Base-by-base conservation (phyloP, 1,284 basidiomycete genomes). In the Coniferiporia weirii region DNA sequence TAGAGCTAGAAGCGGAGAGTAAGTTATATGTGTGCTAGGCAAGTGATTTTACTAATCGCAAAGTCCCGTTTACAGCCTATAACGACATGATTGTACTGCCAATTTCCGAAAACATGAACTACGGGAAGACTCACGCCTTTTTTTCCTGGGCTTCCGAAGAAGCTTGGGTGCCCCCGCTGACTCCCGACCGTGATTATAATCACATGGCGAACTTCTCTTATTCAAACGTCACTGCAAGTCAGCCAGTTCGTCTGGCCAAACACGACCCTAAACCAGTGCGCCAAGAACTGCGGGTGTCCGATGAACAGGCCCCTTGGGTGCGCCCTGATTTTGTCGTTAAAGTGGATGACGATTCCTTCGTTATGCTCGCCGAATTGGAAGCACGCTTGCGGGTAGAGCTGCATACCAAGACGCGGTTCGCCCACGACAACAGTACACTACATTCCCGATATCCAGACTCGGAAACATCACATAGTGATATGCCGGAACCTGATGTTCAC, bases 1-100 rank as follows among this genome's bases (percentile, higher is more conserved):
- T 99, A 60, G 83, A 86, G 65, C 74, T 95, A 45, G 97, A 99
- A 75, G 93, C 93, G 83, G 92, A 98, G 70, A 87, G 92, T 94
- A 68, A 71, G 89, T 82, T 17, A 27, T 9, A 56, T 10, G 35
- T 46, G 12, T 15, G 58, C 56, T 55, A 62, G 45, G 36, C 32
- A 27, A 36, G n/a, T 52, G 32, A 45, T 61, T 57, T 47, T 38
- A 17, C 36, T 12, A 47, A 62, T 54, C 55, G 8, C 40, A 19
- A 34, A 19, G 6, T 32, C 27, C 49, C 6, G 1, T 35, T 50
- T 52, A 5, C 68, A 91, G 92, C 86, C 66, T 97, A 91, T 74
- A 92, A 95, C 67, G 93, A 96, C 70, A 87, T 96, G 60, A 78
- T 95, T 60, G 82, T 96, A 58, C 80, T 96, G 54, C 91, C 93